phyloP scores from a whole-genome alignment of 768 basidiomycete genomes.

The Leccinum olivaceopallidum region DNA sequence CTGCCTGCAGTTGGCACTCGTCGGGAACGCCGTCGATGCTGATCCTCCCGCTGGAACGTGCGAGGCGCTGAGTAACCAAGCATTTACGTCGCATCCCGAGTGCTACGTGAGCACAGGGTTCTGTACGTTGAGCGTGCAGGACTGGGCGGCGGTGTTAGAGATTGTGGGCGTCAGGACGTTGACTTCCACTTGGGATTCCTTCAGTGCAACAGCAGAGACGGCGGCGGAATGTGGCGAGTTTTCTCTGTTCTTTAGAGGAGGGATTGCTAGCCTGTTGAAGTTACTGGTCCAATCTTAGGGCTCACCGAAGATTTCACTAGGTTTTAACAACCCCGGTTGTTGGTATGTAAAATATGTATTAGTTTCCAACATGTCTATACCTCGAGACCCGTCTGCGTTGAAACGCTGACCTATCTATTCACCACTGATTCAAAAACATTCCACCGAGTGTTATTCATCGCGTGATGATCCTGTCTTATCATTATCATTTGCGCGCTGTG shows the following conservation, averaged over 20 bases:
- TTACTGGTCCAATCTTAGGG: not conserved
- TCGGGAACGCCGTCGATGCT: constrained; percentile 35
- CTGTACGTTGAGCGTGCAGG: constrained; percentile 36
- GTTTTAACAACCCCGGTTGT: not conserved
- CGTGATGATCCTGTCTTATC: no score
- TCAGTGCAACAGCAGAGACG: constrained; percentile 15
- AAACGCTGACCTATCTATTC: not conserved
- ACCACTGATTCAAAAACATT: not conserved
- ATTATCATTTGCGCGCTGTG: not conserved
- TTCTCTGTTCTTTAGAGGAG: constrained; percentile 13
- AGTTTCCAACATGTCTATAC: not conserved
- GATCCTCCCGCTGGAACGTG: constrained; percentile 1
- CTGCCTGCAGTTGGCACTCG: constrained; percentile 23
- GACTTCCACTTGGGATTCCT: constrained; percentile 20
- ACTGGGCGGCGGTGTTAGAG: constrained; percentile 40
- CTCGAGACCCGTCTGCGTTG: not conserved
- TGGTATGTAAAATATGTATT: not conserved
- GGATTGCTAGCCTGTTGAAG: constrained; percentile 5
- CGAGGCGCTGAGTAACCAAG: not conserved
- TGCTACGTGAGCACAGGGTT: constrained; percentile 35
- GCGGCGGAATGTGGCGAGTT: constrained; percentile 11
- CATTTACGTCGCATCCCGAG: not conserved
- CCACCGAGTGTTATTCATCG: not conserved
- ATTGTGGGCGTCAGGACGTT: constrained; percentile 26
- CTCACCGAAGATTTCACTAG: not conserved